Conservation (phyloP, 2,329 filamentous ascomycete genomes). For the Pseudocercospora pini-densiflorae region DNA sequence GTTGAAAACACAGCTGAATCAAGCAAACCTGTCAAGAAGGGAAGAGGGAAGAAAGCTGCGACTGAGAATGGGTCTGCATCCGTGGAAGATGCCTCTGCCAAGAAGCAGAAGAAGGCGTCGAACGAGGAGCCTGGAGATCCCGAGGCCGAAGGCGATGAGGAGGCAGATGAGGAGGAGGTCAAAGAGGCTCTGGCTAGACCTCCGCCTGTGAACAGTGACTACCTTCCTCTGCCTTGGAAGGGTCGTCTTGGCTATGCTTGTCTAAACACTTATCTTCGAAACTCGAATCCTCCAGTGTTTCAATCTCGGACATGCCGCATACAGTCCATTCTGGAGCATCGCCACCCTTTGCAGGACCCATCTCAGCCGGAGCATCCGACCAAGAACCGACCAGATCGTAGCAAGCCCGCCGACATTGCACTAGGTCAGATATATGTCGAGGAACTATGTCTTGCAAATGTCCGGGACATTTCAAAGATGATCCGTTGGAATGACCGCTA, state of each 20-base stretch:
- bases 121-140: slow-evolving; percentile 47
- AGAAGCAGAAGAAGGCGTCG: slow-evolving; percentile 32
- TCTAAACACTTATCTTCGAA: slow-evolving; percentile 87
- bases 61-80: slow-evolving; percentile 18
- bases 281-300: slow-evolving; percentile 82
- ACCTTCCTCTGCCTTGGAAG: slow-evolving; percentile 86
- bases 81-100: slow-evolving; percentile 22
- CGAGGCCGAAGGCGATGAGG: slow-evolving; percentile 58
- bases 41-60: slow-evolving; percentile 24
- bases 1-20: slow-evolving; percentile 21
- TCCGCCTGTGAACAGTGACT: slow-evolving; percentile 80
- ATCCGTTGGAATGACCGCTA: slow-evolving; percentile 90
- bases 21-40: slow-evolving; percentile 21
- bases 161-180: slow-evolving; percentile 61
- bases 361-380: slow-evolving; percentile 76
- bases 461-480: slow-evolving; percentile 82
- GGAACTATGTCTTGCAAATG: slow-evolving; percentile 78
- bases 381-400: slow-evolving; percentile 83
- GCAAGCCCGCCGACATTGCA: slow-evolving; percentile 66
- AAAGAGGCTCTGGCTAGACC: slow-evolving; percentile 64
- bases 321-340: slow-evolving; percentile 85
- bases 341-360: slow-evolving; percentile 78
- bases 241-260: slow-evolving; percentile 90
- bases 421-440: slow-evolving; percentile 76
- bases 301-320: slow-evolving; percentile 91